Percentiles rank a stretch among this genome's conserved stretches.
Conservation (phyloP, 805 yeast genomes). For the Saccharomyces eubayanus region DNA sequence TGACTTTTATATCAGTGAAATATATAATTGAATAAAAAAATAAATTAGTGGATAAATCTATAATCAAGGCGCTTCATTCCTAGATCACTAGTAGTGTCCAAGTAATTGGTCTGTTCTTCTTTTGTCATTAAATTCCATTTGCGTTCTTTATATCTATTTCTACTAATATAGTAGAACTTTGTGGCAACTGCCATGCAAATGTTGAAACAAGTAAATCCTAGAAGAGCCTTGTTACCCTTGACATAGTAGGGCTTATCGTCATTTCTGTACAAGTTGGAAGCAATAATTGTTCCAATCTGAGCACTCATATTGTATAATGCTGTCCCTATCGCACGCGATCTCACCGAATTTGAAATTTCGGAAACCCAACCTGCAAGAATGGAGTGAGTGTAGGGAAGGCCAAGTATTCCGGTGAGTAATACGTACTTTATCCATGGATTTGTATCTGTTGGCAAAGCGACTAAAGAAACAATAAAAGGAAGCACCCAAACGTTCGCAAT, state of each 20-base stretch:
- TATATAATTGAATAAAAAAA: background rate
- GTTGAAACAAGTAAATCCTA: conserved; percentile 29
- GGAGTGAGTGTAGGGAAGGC: conserved; percentile 42
- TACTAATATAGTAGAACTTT: conserved; percentile 24
- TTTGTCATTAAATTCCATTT: conserved; percentile 28
- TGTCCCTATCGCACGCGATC: conserved; percentile 52
- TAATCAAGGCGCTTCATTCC: conserved; percentile 57
- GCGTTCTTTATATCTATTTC: conserved; percentile 34
- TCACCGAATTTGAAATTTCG: conserved; percentile 49
- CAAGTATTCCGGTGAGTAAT: conserved; percentile 26
- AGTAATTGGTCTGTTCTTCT: conserved; percentile 44
- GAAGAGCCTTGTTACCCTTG: conserved; percentile 42
- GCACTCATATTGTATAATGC: conserved; percentile 56
- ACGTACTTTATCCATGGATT: conserved; percentile 33
- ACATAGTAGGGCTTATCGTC: conserved; percentile 51
- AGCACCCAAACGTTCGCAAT: conserved; percentile 28
- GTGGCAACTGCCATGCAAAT: conserved; percentile 19
- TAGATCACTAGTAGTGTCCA: conserved; percentile 37
- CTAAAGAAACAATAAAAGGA: conserved; percentile 26
- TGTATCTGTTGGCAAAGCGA: conserved; percentile 25
- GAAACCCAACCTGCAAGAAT: conserved; percentile 54
- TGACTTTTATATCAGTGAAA: background rate
- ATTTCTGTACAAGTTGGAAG: conserved; percentile 46
- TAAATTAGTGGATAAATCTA: conserved; percentile 29
- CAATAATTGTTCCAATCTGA: conserved; percentile 47